These are phyloP conservation scores for Backusella sp. DNA, from an alignment of 192 early-diverging fungal species.

Conservation along the genomic window DNA sequence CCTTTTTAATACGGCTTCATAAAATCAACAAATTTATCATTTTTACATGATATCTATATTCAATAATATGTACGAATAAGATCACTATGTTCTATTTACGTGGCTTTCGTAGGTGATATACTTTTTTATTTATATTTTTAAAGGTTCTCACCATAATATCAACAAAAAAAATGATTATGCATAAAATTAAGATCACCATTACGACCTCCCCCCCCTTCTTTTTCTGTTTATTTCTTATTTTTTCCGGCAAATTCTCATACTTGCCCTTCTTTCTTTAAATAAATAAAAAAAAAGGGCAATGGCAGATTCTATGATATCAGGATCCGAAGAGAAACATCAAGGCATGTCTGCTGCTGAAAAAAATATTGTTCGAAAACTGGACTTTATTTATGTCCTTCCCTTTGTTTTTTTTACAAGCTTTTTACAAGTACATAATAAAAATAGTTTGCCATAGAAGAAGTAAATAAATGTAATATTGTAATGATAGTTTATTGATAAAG, in stretches of 20 bases:
- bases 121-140: no score
- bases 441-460: not conserved
- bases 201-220: not conserved
- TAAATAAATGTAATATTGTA: not conserved
- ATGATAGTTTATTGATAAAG: conserved; percentile 29
- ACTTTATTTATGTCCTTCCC: conserved; percentile 19
- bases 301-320: not conserved
- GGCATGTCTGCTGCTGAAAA: not conserved
- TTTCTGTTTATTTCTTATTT: not conserved
- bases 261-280: no score
- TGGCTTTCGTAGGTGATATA: no score
- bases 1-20: no score
- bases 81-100: no score
- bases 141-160: no score
- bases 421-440: conserved; percentile 16
- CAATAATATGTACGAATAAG: no score
- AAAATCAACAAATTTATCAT: no score
- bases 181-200: not conserved
- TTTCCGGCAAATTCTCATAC: not conserved
- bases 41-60: no score
- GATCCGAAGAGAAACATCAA: not conserved
- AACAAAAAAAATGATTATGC: not conserved
- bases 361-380: not conserved
- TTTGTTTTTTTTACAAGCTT: conserved; percentile 3
- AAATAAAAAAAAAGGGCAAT: not conserved